These are phyloP conservation scores for Dothistroma pini DNA, from an alignment of 2,329 filamentous ascomycete genomes.

Conservation along the genomic window DNA sequence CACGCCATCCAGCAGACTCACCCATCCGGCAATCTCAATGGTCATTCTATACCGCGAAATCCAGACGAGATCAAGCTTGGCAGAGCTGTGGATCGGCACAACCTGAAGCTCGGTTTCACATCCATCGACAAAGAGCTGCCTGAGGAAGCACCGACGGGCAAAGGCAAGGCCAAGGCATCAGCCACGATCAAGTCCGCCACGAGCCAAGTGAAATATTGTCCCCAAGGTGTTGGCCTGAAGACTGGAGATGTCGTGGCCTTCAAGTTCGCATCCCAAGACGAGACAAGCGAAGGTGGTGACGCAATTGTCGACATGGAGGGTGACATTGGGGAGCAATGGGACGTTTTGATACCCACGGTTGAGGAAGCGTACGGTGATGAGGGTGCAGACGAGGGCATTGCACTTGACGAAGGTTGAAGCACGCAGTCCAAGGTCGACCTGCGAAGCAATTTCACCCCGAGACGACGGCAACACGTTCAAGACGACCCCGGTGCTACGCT, in stretches of 20 bases:
- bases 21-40: constrained; percentile 34
- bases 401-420: constrained; percentile 23
- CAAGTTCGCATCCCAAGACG: constrained; percentile 29
- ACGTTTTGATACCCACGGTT: constrained; percentile 33
- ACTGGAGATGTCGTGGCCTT: constrained; percentile 36
- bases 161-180: constrained; percentile 40
- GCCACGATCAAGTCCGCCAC: constrained; percentile 32
- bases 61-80: constrained; percentile 42
- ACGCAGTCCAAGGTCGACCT: not conserved
- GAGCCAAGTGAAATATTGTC: constrained; percentile 35
- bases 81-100: constrained; percentile 39
- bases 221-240: constrained; percentile 34
- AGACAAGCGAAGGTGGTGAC: constrained; percentile 19
- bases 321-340: constrained; percentile 28
- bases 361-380: constrained; percentile 32
- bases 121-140: constrained; percentile 29
- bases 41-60: constrained; percentile 38
- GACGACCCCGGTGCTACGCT: not conserved
- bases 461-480: not conserved
- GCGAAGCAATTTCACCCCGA: not conserved
- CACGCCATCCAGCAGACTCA: constrained; percentile 40
- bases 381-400: constrained; percentile 23
- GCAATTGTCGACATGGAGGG: constrained; percentile 15
- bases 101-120: constrained; percentile 41
- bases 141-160: constrained; percentile 33